These are phyloP conservation scores for Pisolithus marmoratus DNA, from an alignment of 768 basidiomycete species.

Conservation along the genomic window DNA sequence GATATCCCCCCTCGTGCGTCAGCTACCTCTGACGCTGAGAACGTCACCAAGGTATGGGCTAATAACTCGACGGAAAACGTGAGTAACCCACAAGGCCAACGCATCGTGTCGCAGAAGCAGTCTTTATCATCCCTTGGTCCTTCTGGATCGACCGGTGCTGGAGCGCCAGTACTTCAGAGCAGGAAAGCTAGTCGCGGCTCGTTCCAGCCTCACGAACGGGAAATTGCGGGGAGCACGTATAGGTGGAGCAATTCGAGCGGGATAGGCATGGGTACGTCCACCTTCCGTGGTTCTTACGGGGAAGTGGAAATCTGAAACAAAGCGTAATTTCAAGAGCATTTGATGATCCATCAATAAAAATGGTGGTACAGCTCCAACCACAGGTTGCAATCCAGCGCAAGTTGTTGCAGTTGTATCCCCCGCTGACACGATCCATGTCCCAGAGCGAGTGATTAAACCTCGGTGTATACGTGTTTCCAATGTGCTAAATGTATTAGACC, in stretches of 20 bases:
- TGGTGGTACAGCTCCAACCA: conserved; percentile 1
- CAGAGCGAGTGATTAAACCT: conserved; percentile 18
- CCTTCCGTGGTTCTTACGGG: conserved; percentile 12
- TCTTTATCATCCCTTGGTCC: conserved; percentile 23
- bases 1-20: conserved; percentile 23
- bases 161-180: conserved; percentile 13
- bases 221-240: conserved; percentile 26
- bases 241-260: conserved; percentile 26
- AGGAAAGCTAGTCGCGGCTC: conserved; percentile 20
- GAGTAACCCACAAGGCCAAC: conserved; percentile 16
- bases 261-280: conserved; percentile 10
- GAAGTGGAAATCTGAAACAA: neutral
- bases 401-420: conserved; percentile 15
- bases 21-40: conserved; percentile 16
- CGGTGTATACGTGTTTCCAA: neutral
- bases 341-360: conserved; percentile 25
- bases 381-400: conserved; percentile 6
- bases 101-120: conserved; percentile 9
- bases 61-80: conserved; percentile 14
- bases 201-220: conserved; percentile 21
- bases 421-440: conserved; percentile 24
- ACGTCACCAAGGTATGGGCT: conserved; percentile 25
- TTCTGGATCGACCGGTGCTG: conserved; percentile 21
- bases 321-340: conserved; percentile 6
- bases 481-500: conserved; percentile 1